phyloP scores from a whole-genome alignment of 805 yeast genomes.

The Spathaspora boniae region DNA sequence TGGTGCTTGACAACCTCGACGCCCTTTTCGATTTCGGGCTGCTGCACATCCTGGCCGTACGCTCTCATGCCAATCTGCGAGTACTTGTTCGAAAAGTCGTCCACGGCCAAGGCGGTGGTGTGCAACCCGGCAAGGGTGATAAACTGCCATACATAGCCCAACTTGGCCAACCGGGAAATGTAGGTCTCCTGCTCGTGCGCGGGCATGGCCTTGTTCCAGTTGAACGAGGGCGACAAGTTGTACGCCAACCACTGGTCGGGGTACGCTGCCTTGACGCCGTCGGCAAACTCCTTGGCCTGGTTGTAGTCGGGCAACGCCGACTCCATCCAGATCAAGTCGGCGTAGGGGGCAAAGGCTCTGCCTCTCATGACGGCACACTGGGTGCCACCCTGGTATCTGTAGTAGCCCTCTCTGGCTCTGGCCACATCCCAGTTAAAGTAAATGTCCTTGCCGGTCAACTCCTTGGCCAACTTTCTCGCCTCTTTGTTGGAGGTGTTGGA shows the following conservation, averaged over 20 bases:
- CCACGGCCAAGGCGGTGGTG: slow-evolving; percentile 89
- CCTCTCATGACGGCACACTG: slow-evolving; percentile 97
- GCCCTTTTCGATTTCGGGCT: slow-evolving; percentile 79
- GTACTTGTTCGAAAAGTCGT: slow-evolving; percentile 76
- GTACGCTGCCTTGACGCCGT: slow-evolving; percentile 74
- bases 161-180: slow-evolving; percentile 77
- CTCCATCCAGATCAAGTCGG: slow-evolving; percentile 98
- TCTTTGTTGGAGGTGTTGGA: slow-evolving; percentile 73
- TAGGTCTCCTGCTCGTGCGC: slow-evolving; percentile 85
- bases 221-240: slow-evolving; percentile 95
- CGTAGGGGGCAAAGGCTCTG: slow-evolving; percentile 90
- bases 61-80: slow-evolving; percentile 90
- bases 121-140: slow-evolving; percentile 96
- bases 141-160: slow-evolving; percentile 97
- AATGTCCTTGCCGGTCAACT: slow-evolving; percentile 75
- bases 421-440: slow-evolving; percentile 94
- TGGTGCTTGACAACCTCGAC: slow-evolving; percentile 98
- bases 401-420: slow-evolving; percentile 95
- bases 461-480: slow-evolving; percentile 72
- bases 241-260: slow-evolving; percentile 97
- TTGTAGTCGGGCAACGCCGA: slow-evolving; percentile 88
- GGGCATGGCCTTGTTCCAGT: slow-evolving; percentile 95
- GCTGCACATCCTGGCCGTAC: slow-evolving; percentile 84
- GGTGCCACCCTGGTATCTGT: slow-evolving; percentile 94
- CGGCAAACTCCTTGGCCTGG: slow-evolving; percentile 93